Conservation (phyloP, 192 early-diverging fungal species). For the Haplosporangium gracile region DNA sequence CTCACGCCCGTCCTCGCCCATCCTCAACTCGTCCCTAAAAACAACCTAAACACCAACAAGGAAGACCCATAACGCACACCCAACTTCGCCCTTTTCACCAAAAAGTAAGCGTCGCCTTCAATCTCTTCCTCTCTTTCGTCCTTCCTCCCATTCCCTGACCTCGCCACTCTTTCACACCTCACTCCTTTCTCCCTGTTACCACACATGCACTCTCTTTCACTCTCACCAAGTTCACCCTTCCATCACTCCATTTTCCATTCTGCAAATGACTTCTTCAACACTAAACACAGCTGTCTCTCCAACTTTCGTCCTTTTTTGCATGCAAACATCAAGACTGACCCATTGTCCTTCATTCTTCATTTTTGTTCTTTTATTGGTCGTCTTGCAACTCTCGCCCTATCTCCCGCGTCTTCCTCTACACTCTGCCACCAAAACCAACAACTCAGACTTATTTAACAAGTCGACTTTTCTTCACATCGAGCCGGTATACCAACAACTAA, state of each 20-base stretch:
- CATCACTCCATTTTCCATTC: no score
- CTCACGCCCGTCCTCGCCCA: slow-evolving; percentile 4
- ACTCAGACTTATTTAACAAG: neutral
- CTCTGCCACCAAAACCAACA: neutral
- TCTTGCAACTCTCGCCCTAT: neutral
- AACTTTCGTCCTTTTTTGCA: neutral
- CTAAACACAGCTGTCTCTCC: no score
- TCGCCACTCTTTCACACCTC: no score
- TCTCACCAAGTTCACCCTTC: no score
- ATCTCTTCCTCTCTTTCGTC: neutral
- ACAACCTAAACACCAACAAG: neutral
- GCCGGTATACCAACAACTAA: slow-evolving; percentile 2
- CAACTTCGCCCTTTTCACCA: slow-evolving; percentile 2
- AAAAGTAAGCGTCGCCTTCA: neutral
- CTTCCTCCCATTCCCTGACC: neutral
- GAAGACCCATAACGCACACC: neutral
- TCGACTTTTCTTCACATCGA: neutral
- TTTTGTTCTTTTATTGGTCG: neutral
- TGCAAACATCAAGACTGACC: neutral
- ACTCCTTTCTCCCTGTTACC: no score
- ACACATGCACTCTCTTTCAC: no score
- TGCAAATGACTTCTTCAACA: no score
- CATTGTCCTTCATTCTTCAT: neutral
- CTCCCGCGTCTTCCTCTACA: neutral
- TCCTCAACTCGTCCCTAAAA: neutral